A percentile compares a stretch with the other conserved stretches of the same genome.
Conservation (phyloP, 441 rosid genomes). For the Croton laevigatus region DNA sequence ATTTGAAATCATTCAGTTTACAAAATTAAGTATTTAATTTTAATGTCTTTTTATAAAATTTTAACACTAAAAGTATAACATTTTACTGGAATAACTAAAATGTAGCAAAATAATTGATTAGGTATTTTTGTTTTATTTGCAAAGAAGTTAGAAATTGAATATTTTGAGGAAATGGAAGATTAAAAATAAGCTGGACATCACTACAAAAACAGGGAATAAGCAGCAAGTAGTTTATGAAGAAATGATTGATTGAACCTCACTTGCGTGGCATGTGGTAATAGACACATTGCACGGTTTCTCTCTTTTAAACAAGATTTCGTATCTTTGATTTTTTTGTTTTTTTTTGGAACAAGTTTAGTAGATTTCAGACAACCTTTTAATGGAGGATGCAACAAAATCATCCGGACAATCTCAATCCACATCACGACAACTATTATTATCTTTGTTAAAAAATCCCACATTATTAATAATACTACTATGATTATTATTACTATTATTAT, state of each 20-base stretch:
- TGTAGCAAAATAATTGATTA: no score
- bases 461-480: background rate
- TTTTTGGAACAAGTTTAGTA: background rate
- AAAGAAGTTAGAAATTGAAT: no score
- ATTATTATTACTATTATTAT: no score
- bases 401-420: background rate
- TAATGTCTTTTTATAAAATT: no score
- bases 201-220: background rate
- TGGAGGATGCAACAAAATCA: background rate
- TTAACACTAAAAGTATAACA: no score
- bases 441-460: background rate
- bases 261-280: background rate
- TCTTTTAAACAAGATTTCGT: constrained; percentile 29
- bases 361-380: background rate
- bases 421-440: no score
- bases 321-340: constrained; percentile 6
- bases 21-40: no score
- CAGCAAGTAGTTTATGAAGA: constrained; percentile 8
- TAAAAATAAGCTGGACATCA: constrained; percentile 32
- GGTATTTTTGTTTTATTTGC: no score
- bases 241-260: constrained; percentile 33
- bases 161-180: background rate
- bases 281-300: constrained; percentile 16
- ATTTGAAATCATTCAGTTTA: no score
- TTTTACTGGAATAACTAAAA: no score